Percentiles rank a stretch among this genome's conserved stretches.
Evolutionary conservation across 495 filamentous ascomycete genomes (phyloP).

Genomic region (Tuber brumale): DNA sequence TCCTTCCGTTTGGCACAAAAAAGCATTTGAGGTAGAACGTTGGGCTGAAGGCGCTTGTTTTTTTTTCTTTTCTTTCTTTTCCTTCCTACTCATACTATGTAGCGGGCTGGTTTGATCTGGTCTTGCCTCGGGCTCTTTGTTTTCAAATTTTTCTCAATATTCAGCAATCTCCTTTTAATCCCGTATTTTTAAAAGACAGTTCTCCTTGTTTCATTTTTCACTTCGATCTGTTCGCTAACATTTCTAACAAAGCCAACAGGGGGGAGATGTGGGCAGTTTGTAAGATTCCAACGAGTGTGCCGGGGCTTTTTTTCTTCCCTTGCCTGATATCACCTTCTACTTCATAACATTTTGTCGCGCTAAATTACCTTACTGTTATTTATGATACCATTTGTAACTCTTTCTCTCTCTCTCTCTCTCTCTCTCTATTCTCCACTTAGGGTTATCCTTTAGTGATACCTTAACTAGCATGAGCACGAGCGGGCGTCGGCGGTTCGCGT

Average conservation of each 20-base stretch:
- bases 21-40: conserved; percentile 3
- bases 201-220: not conserved
- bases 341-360: not conserved
- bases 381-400: not conserved
- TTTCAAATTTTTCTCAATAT: not conserved
- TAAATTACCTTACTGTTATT: not conserved
- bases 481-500: not conserved
- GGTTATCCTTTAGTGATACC: not conserved
- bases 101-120: not conserved
- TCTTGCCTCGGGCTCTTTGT: not conserved
- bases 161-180: not conserved
- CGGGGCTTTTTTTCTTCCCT: not conserved
- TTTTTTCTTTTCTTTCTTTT: not conserved
- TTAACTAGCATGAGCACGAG: not conserved
- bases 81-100: not conserved
- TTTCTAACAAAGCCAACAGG: not conserved
- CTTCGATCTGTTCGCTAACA: not conserved
- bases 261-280: not conserved
- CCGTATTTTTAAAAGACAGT: not conserved
- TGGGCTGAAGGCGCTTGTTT: not conserved
- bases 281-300: not conserved
- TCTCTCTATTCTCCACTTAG: not conserved
- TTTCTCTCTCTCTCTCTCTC: not conserved
- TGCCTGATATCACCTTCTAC: not conserved
- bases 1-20: not conserved